Evolutionary conservation across 768 basidiomycete species (phyloP).

Genomic region (Auricularia sp.): DNA sequence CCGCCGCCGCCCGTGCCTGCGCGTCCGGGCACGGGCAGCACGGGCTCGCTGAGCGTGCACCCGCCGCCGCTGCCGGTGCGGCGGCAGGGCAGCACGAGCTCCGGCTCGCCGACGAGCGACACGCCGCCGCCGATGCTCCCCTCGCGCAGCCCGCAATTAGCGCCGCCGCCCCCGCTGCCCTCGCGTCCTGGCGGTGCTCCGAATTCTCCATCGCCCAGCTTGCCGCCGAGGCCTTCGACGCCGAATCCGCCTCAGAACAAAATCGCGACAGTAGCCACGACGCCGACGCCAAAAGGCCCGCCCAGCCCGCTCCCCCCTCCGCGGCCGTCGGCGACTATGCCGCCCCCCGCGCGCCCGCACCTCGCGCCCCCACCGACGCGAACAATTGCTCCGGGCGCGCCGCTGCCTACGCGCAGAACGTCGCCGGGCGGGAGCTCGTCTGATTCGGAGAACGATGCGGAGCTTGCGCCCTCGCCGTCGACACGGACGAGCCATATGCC

Average conservation of each 20-base stretch:
- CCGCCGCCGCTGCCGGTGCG: background rate
- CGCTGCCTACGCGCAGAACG: conserved; percentile 45
- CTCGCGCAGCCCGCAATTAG: background rate
- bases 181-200: background rate
- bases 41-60: background rate
- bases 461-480: conserved; percentile 27
- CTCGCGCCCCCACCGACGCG: conserved; percentile 70
- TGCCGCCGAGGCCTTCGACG: background rate
- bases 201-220: background rate
- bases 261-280: too few species aligned
- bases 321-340: conserved; percentile 9
- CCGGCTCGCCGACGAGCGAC: conserved; percentile 1
- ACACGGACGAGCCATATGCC: conserved; percentile 21
- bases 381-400: conserved; percentile 57
- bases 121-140: background rate
- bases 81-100: conserved; percentile 9
- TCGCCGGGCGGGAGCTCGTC: conserved; percentile 31
- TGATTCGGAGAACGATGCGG: conserved; percentile 40
- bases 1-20: conserved; percentile 27
- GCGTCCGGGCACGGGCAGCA: conserved; percentile 24
- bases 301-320: conserved; percentile 18
- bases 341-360: conserved; percentile 17
- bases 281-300: background rate
- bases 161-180: conserved; percentile 17
- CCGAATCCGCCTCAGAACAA: background rate